Percentiles rank a stretch among this genome's conserved stretches.
These are phyloP conservation scores for Plasmodium vivax DNA, from an alignment of 169 alveolate species.

Conservation along the genomic window DNA sequence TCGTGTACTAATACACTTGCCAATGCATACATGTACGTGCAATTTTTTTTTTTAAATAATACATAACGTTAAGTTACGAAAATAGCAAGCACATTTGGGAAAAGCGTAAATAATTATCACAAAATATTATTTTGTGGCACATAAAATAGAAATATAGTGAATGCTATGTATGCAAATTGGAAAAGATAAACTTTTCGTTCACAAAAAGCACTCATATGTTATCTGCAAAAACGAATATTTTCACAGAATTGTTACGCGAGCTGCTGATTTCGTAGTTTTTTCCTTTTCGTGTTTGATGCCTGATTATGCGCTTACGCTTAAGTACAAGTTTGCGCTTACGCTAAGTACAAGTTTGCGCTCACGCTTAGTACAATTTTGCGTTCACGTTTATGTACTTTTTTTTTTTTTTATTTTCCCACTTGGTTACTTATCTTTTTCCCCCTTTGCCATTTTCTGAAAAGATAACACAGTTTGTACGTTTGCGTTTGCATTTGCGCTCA, in stretches of 20 bases:
- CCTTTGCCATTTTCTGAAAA: not conserved
- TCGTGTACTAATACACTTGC: not conserved
- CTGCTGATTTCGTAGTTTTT: conserved; percentile 1
- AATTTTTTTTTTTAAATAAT: not conserved
- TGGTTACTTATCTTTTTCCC: not conserved
- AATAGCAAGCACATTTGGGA: conserved; percentile 39
- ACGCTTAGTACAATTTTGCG: not conserved
- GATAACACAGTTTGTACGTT: conserved; percentile 2
- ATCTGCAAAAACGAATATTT: conserved; percentile 7
- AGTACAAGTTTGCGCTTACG: not conserved
- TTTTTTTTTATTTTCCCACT: conserved; percentile 15
- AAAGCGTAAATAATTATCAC: conserved; percentile 5
- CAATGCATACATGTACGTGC: not conserved
- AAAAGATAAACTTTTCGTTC: not conserved
- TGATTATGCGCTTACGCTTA: not conserved
- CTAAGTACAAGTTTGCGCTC: not conserved
- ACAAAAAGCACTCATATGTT: not conserved
- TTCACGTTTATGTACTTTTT: not conserved
- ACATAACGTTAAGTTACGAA: not conserved
- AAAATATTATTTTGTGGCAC: not conserved
- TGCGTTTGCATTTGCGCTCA: not conserved
- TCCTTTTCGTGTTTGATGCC: conserved; percentile 7
- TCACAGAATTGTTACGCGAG: conserved; percentile 4
- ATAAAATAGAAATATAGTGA: not conserved
- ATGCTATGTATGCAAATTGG: not conserved